Base-by-base conservation (phyloP, 2,329 filamentous ascomycete genomes). In the Cyanodermella asteris region DNA sequence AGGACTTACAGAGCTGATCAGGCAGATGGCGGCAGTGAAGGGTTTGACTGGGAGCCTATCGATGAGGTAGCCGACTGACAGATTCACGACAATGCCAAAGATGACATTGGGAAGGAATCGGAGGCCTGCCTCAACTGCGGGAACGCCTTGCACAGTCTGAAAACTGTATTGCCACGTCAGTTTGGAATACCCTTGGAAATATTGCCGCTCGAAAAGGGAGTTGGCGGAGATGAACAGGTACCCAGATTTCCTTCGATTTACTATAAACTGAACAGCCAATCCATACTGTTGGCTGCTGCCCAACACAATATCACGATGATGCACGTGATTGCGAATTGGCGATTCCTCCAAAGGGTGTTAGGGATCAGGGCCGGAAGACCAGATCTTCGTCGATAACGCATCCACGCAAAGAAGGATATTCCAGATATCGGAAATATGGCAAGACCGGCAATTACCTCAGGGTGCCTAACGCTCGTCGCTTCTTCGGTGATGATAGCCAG, bases 11-110 rank as follows among this genome's bases (percentile, higher is more conserved):
- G 51, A 40, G 3, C 43, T n/a, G 7, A 46, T 35, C 23, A 59
- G 61, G 1, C 50, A 44, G 2, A 45, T 28, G 1, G 59, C 51
- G 5, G 55, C 61, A 16, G 61, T 47, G 8, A 48, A 50, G 52
- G 73, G 67, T 29, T 61, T 71, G 40, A 75, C 75, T 37, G 62
- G 68, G 23, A 76, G 53, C 22, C 51, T 55, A 38, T 74, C 66
- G 24, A 75, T 49, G 23, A 75, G 46, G 16, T 62, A 46, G 3
- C 63, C 69, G 1, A 64, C 69, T 22, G 74, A 42, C 17, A 71
- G 38, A 35, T 74, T 76, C 41, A 68, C 68, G 2, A 64, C 29
- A 3, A 76, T 47, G 1, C 70, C 70, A 12, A 58, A 57, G 27
- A 29, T 18, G 4, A 26, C 24, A 12, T 18, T 68, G 0, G 72